Base-by-base conservation (phyloP, 768 basidiomycete species). In the Cubamyces sp. region DNA sequence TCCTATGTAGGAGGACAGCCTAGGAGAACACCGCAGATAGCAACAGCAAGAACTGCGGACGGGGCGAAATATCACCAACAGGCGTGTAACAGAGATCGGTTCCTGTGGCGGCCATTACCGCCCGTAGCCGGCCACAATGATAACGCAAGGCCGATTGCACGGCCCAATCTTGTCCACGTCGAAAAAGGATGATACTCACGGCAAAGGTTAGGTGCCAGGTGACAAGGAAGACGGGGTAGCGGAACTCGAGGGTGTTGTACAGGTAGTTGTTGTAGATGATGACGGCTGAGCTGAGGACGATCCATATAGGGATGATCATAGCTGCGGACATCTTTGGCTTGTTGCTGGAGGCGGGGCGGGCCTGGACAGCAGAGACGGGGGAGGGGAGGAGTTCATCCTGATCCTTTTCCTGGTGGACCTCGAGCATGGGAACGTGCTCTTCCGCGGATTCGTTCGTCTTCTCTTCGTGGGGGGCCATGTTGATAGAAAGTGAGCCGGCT, bases 251-350 rank as follows among this genome's bases (percentile, higher is more conserved):
- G 47, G 83, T 84, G 76, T 91, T 91, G 81, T 92, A 94, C 68
- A 92, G 76, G 72, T 87, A 87, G 75, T 94, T 96, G 84, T 97
- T 97, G 85, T 98, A 97, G 61, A 97, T 87, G 77, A 98, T 98
- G 73, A 98, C 96, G 8, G 86, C 73, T 25, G 94, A 93, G 66
- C 88, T 91, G 68, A 96, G 88, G 19, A 85, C 77, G 70, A 97
- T 98, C 96, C 96, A 98, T 58, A 96, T 78, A 26, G 93, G 95
- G 59, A 97, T 92, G 70, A 95, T 91, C 58, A 82, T 77, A 0
- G 86, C 71, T 0, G 90, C 82, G 14, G 90, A 83, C 28, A 91
- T 74, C 70, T 82, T 85, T n/a, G 78, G 66, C 57, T 83, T 56
- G 58, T 23, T 52, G 47, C 43, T 41, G 23, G 40, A 28, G 40